Evolutionary conservation across 768 basidiomycete species (phyloP).

Genomic region (Lactarius psammicola): DNA sequence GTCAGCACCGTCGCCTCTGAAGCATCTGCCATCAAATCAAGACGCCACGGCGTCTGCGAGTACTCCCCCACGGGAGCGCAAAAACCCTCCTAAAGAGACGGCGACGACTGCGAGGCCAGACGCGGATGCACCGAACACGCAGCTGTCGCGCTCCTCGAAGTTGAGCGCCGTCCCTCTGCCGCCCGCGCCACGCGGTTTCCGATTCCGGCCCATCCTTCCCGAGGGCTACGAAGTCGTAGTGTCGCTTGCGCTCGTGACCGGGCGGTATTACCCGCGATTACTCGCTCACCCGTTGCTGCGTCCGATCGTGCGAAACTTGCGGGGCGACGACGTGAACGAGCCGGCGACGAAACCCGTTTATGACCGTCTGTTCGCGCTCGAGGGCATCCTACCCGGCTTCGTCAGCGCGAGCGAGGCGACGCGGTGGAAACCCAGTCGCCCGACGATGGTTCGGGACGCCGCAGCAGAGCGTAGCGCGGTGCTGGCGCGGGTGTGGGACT

Average conservation of each 20-base stretch:
- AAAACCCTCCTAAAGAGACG: background rate
- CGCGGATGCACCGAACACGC: constrained; percentile 29
- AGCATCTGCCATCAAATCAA: constrained; percentile 37
- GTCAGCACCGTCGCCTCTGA: constrained; percentile 36
- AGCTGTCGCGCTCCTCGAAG: constrained; percentile 41
- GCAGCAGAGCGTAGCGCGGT: constrained; percentile 48
- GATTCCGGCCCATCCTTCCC: constrained; percentile 64
- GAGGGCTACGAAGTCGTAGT: constrained; percentile 62
- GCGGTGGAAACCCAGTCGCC: constrained; percentile 50
- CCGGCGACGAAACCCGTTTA: constrained; percentile 37
- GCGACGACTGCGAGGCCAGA: constrained; percentile 28
- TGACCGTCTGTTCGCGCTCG: constrained; percentile 66
- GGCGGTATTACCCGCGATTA: constrained; percentile 77
- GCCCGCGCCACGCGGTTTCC: constrained; percentile 61
- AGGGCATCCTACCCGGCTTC: constrained; percentile 65
- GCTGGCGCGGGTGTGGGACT: constrained; percentile 42
- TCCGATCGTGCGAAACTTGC: constrained; percentile 38
- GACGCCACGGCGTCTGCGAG: constrained; percentile 32
- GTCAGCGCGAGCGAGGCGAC: constrained; percentile 71
- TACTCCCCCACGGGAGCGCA: constrained; percentile 1
- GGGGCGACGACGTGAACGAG: constrained; percentile 37
- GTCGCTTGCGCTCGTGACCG: constrained; percentile 68
- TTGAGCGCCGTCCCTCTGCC: constrained; percentile 49
- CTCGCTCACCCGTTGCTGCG: constrained; percentile 62
- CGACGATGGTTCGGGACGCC: constrained; percentile 62